Evolutionary conservation across 2,329 filamentous ascomycete species (phyloP), one percentile per base, ranked within the genome.

Genomic region (Periglandula ipomoeae): DNA sequence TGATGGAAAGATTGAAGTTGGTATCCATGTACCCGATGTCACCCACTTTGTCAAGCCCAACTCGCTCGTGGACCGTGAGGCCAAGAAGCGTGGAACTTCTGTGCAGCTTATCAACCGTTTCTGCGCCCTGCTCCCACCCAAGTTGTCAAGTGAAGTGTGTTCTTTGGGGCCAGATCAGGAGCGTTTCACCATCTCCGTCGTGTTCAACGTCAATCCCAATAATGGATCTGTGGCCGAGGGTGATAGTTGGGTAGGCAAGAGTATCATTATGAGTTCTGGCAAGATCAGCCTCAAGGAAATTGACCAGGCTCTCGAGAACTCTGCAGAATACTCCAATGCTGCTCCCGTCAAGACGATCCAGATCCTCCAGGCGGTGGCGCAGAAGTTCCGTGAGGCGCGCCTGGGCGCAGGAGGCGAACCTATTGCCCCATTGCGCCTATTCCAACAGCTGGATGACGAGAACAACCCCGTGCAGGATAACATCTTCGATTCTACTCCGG

Each of bases 391-490:
- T 39, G 88, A 96, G 69, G 76, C 81, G 44, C 86, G 93, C 51
- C 85, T 96, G 51, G 87, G 86, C 49, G 84, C 89, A 46, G 85
- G 86, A 32, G 82, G 82, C 39, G 81, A 86, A 55, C 82, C 86
- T 11, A 87, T 95, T 58, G 86, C 90, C 30, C 84, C 91, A 37
- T 79, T 98, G 46, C 86, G 93, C 50, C 78, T 98, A 42, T 74
- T 97, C 53, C 89, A 95, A 68, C 90, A 95, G 69, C 78, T 97
- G 37, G 93, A 98, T 58, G 93, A 98, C 58, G 93, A 98, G 74
- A 97, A 97, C 66, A 89, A 96, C 47, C 93, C 91, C 2, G 90
- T 97, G 37, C 89, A 95, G 70, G 82, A 89, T 65, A 98, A 97
- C 70, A 87, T 98, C 55, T 98, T 97, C 61, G 85, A 96, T 65